Percentiles rank a stretch among this genome's conserved stretches.
These are phyloP conservation scores for Lumnitzera littorea DNA, from an alignment of 345 rosid species.

Conservation along the genomic window DNA sequence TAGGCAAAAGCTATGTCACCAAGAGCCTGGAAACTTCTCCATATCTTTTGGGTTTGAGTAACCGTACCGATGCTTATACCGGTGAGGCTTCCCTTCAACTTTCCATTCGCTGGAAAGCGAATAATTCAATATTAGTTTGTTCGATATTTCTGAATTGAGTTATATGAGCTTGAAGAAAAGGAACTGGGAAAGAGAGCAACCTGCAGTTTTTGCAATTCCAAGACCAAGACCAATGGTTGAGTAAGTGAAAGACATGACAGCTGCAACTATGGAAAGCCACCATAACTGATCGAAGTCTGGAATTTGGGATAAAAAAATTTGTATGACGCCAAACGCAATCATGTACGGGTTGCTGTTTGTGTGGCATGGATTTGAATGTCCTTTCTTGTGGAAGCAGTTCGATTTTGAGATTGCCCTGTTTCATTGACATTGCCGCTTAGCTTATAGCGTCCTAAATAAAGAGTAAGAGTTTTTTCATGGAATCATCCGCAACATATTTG, in stretches of 20 bases:
- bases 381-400: constrained; percentile 6
- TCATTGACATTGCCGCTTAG: too few relatives aligned
- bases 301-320: constrained; percentile 7
- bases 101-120: too few relatives aligned
- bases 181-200: background rate
- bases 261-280: constrained; percentile 13
- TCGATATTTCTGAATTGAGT: too few relatives aligned
- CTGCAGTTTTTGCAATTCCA: constrained; percentile 12
- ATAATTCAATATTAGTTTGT: too few relatives aligned
- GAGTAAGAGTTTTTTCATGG: too few relatives aligned
- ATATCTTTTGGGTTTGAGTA: too few relatives aligned
- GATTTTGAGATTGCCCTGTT: constrained; percentile 8
- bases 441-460: too few relatives aligned
- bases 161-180: too few relatives aligned
- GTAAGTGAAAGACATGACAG: constrained; percentile 12
- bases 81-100: too few relatives aligned
- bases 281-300: constrained; percentile 12
- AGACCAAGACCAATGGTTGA: constrained; percentile 11
- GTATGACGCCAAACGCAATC: constrained; percentile 5
- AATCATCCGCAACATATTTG: too few relatives aligned
- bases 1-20: constrained; percentile 8
- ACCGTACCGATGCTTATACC: too few relatives aligned
- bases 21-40: background rate
- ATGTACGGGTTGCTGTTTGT: constrained; percentile 6
- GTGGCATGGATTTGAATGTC: constrained; percentile 6